These are phyloP conservation scores for Petunia secreta DNA, from an alignment of 257 asterid genomes.

Conservation along the genomic window DNA sequence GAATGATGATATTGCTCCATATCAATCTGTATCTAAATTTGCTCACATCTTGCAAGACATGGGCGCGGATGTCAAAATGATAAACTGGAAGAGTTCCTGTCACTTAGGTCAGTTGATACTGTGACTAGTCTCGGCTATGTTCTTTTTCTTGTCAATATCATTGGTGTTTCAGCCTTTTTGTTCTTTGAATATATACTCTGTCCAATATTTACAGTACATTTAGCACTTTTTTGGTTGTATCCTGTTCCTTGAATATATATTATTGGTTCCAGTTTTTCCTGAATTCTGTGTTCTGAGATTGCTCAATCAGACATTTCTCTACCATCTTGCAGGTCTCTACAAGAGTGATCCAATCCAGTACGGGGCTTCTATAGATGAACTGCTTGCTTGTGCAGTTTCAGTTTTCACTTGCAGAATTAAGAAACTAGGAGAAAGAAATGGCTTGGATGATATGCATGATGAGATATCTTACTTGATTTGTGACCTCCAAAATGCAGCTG, in stretches of 20 bases:
- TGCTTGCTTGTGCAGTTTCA: slow-evolving; percentile 66
- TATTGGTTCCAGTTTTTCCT: background rate
- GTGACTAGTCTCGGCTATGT: slow-evolving; percentile 1
- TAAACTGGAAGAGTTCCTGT: slow-evolving; percentile 48
- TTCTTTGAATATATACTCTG: background rate
- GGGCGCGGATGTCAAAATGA: slow-evolving; percentile 70
- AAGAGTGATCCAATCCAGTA: slow-evolving; percentile 53
- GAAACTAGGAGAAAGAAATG: slow-evolving; percentile 59
- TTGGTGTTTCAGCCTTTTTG: background rate
- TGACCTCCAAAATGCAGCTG: slow-evolving; percentile 94
- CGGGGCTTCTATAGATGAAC: slow-evolving; percentile 53
- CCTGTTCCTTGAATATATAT: background rate
- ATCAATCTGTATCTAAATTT: slow-evolving; percentile 53
- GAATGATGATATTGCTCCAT: slow-evolving; percentile 65
- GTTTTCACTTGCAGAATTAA: slow-evolving; percentile 60
- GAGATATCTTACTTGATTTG: slow-evolving; percentile 67
- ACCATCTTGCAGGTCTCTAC: slow-evolving; percentile 52
- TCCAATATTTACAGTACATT: background rate
- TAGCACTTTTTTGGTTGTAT: slow-evolving; percentile 1
- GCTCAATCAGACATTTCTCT: background rate
- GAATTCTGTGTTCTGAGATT: slow-evolving; percentile 10
- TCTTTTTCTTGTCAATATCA: background rate
- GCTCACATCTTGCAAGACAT: slow-evolving; percentile 62
- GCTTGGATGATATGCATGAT: slow-evolving; percentile 52
- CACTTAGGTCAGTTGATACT: slow-evolving; percentile 53